A percentile compares a stretch with the other conserved stretches of the same genome.
Conservation (phyloP, 495 filamentous ascomycete species). For the Aspergillus baeticus region DNA sequence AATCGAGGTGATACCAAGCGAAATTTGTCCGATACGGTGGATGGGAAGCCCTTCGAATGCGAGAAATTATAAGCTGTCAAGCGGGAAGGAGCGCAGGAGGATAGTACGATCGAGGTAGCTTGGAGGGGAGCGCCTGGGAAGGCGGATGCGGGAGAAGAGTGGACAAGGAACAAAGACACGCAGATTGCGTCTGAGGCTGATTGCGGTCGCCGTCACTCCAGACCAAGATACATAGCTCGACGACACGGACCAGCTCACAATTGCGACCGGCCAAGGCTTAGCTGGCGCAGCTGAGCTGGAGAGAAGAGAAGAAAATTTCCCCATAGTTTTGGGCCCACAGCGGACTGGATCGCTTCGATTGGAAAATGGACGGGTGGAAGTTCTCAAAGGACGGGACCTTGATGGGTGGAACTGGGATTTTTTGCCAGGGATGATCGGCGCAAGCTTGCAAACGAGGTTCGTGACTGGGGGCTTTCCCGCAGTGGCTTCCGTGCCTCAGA, state of each 20-base stretch:
- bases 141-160: neutral
- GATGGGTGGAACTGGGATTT: neutral
- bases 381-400: neutral
- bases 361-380: neutral
- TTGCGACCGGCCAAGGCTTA: slow-evolving; percentile 4
- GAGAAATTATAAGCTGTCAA: neutral
- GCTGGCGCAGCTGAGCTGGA: neutral
- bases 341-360: neutral
- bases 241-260: neutral
- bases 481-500: slow-evolving; percentile 11
- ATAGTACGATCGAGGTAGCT: neutral
- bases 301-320: neutral
- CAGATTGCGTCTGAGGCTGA: slow-evolving; percentile 7
- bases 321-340: slow-evolving; percentile 2
- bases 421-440: slow-evolving; percentile 1
- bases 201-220: neutral
- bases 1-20: too few species aligned
- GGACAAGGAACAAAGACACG: neutral
- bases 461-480: slow-evolving; percentile 3
- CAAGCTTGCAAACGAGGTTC: slow-evolving; percentile 10
- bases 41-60: neutral
- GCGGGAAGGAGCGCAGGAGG: neutral
- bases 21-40: neutral
- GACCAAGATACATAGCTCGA: neutral
- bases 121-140: neutral